phyloP scores from a whole-genome alignment of 768 basidiomycete species.

The Xerocomus brunneocitrinus region DNA sequence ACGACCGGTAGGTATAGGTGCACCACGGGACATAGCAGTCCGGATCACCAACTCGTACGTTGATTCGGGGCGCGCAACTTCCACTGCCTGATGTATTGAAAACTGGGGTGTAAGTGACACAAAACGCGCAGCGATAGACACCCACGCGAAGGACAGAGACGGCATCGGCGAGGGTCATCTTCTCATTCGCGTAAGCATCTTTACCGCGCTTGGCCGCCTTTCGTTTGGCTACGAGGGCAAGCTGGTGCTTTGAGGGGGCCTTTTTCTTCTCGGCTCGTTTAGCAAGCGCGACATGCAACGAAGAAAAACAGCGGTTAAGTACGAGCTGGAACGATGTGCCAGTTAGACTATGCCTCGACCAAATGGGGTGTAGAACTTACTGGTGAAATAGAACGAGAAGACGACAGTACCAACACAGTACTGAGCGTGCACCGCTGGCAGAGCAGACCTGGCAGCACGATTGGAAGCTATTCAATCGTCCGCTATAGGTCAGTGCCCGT shows the following conservation, averaged over 20 bases:
- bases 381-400: constrained; percentile 25
- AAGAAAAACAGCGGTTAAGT: constrained; percentile 42
- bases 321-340: neutral
- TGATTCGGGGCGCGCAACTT: constrained; percentile 69
- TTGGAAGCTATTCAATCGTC: constrained; percentile 67
- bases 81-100: constrained; percentile 58
- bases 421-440: constrained; percentile 23
- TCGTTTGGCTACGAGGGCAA: constrained; percentile 59
- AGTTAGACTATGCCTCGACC: neutral
- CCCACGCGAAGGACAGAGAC: constrained; percentile 68
- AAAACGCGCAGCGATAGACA: constrained; percentile 8
- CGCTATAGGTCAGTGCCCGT: constrained; percentile 30
- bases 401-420: constrained; percentile 31
- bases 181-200: constrained; percentile 58
- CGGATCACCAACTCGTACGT: constrained; percentile 80
- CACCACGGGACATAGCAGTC: constrained; percentile 72
- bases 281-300: constrained; percentile 42
- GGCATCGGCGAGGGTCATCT: constrained; percentile 61
- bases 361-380: constrained; percentile 1
- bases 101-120: constrained; percentile 1
- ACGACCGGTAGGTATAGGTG: constrained; percentile 85
- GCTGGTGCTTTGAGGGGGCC: constrained; percentile 64
- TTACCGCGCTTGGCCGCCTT: constrained; percentile 51
- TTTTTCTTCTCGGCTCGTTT: constrained; percentile 50
- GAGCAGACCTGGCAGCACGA: constrained; percentile 70